Evolutionary conservation across 73 alveolate genomes (phyloP).

Genomic region (Paraurostyla sp.): DNA sequence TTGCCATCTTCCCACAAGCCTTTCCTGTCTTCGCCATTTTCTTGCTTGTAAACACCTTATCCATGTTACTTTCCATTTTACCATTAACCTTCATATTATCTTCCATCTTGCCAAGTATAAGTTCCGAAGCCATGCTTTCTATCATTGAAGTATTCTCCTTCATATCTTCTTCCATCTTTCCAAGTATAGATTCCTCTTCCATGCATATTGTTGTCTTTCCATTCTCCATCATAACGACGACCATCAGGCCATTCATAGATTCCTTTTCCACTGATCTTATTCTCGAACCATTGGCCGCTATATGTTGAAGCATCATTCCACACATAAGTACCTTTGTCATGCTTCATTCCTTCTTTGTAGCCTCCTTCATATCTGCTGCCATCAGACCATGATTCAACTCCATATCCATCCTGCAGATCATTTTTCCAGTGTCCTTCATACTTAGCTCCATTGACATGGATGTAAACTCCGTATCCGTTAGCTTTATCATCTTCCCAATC

Average conservation of each 20-base stretch:
- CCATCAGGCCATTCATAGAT: constrained; percentile 83
- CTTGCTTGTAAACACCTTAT: constrained; percentile 74
- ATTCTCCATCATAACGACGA: constrained; percentile 77
- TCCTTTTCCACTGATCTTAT: constrained; percentile 79
- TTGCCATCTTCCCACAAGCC: constrained; percentile 84
- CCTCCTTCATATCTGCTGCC: constrained; percentile 86
- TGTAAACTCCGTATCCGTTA: constrained; percentile 81
- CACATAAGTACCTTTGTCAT: constrained; percentile 80
- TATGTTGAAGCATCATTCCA: constrained; percentile 84
- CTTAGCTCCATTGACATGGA: constrained; percentile 78
- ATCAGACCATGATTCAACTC: constrained; percentile 88
- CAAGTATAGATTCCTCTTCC: constrained; percentile 80
- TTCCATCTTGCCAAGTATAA: constrained; percentile 85
- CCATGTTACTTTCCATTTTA: constrained; percentile 83
- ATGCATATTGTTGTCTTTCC: constrained; percentile 86
- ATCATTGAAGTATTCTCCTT: constrained; percentile 82
- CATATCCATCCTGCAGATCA: constrained; percentile 87
- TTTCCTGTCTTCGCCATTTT: constrained; percentile 64
- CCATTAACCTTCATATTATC: constrained; percentile 79
- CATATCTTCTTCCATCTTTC: constrained; percentile 83
- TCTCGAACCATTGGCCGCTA: constrained; percentile 80
- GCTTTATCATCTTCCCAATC: constrained; percentile 86
- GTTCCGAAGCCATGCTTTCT: constrained; percentile 83
- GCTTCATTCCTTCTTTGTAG: constrained; percentile 83
- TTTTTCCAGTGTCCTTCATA: constrained; percentile 89